Conservation (phyloP, 805 yeast genomes). For the Pichia californica region DNA sequence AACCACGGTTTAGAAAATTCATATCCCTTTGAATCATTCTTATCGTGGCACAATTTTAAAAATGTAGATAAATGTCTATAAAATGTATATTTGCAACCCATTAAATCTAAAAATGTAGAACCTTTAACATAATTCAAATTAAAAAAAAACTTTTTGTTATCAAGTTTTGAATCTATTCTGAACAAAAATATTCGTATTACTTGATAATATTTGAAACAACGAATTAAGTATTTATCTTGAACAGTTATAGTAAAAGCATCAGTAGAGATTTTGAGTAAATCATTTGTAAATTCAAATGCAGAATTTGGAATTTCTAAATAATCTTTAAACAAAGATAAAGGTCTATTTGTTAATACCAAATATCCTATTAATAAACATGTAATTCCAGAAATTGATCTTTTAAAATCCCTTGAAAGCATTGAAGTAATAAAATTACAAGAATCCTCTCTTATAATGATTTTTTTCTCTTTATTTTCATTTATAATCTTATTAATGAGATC, state of each 20-base stretch:
- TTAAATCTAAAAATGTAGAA: constrained; percentile 4
- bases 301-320: constrained; percentile 1
- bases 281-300: background rate
- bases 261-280: background rate
- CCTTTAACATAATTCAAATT: background rate
- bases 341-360: constrained; percentile 1
- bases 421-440: background rate
- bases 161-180: background rate
- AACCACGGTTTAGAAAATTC: constrained; percentile 1
- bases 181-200: background rate
- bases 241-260: background rate
- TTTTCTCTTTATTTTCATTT: background rate
- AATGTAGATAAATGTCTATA: background rate
- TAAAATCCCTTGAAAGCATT: background rate
- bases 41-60: constrained; percentile 2
- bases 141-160: background rate
- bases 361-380: constrained; percentile 6
- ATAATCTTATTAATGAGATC: background rate
- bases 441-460: background rate
- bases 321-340: background rate
- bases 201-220: constrained; percentile 1
- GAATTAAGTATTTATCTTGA: background rate
- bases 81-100: constrained; percentile 1
- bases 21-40: background rate
- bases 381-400: constrained; percentile 1